These are phyloP conservation scores for Penicillium riverlandense DNA, from an alignment of 495 filamentous ascomycete genomes.

Conservation along the genomic window DNA sequence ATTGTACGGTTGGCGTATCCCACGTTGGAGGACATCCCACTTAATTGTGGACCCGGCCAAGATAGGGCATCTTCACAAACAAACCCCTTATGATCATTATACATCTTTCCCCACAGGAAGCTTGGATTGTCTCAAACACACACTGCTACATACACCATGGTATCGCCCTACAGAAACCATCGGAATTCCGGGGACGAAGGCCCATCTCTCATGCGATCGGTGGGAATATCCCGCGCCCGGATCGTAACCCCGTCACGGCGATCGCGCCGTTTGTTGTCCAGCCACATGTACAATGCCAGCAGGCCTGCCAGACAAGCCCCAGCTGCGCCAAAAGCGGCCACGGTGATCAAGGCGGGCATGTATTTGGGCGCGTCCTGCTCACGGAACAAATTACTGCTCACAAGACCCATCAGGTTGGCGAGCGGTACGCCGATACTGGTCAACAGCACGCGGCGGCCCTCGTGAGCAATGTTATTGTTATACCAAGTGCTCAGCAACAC, in stretches of 20 bases:
- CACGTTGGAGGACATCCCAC: too few relatives aligned
- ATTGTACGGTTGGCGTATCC: too few relatives aligned
- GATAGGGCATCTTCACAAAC: too few relatives aligned
- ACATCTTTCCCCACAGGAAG: too few relatives aligned
- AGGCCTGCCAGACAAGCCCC: constrained; percentile 51
- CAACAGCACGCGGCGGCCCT: constrained; percentile 61
- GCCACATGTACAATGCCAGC: constrained; percentile 61
- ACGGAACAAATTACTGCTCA: constrained; percentile 69
- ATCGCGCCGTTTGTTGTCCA: constrained; percentile 62
- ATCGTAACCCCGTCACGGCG: constrained; percentile 51
- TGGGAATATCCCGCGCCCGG: constrained; percentile 59
- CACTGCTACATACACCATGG: not conserved
- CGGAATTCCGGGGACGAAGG: constrained; percentile 57
- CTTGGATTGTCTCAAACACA: too few relatives aligned
- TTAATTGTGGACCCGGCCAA: too few relatives aligned
- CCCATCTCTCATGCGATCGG: constrained; percentile 60
- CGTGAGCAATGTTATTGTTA: constrained; percentile 76
- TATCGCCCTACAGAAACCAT: constrained; percentile 51
- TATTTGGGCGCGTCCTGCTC: constrained; percentile 65
- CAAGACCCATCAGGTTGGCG: constrained; percentile 77
- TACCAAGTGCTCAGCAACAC: constrained; percentile 55
- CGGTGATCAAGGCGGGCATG: constrained; percentile 64
- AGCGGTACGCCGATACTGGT: constrained; percentile 69
- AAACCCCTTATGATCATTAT: too few relatives aligned
- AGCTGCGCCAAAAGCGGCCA: constrained; percentile 61